Evolutionary conservation across 768 basidiomycete species (phyloP).

Genomic region (Mycena sanguinolenta): DNA sequence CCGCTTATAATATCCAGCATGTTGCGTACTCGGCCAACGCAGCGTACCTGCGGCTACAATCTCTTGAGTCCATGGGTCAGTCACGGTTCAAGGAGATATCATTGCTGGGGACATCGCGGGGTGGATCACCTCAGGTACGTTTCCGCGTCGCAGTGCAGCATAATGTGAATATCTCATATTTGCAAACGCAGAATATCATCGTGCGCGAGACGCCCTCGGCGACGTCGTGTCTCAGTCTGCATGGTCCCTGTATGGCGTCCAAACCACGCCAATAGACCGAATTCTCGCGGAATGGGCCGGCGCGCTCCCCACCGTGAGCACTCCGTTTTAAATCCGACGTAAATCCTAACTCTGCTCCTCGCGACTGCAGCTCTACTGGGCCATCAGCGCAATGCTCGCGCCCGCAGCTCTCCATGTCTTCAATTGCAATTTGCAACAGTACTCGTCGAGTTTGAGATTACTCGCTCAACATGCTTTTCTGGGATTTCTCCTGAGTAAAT

Average conservation of each 20-base stretch:
- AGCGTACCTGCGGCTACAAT: slow-evolving; percentile 10
- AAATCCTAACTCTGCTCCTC: background rate
- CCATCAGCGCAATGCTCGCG: slow-evolving; percentile 40
- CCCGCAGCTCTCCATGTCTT: slow-evolving; percentile 47
- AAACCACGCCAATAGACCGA: background rate
- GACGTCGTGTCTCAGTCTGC: background rate
- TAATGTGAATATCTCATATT: background rate
- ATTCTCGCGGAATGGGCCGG: slow-evolving; percentile 15
- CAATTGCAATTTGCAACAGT: slow-evolving; percentile 48
- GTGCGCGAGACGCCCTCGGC: slow-evolving; percentile 16
- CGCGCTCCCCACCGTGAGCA: slow-evolving; percentile 28
- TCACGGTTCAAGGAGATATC: slow-evolving; percentile 16
- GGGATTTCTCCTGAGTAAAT: slow-evolving; percentile 27
- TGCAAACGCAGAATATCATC: slow-evolving; percentile 32
- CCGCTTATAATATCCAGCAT: slow-evolving; percentile 1
- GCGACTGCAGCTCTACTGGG: slow-evolving; percentile 42
- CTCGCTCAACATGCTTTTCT: slow-evolving; percentile 38
- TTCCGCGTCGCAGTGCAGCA: no score
- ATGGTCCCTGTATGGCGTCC: slow-evolving; percentile 19
- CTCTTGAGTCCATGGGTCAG: slow-evolving; percentile 16
- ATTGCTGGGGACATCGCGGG: slow-evolving; percentile 26
- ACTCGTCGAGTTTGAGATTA: slow-evolving; percentile 39
- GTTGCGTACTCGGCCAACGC: slow-evolving; percentile 28
- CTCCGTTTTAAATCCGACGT: background rate
- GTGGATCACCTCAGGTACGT: slow-evolving; percentile 31